phyloP scores from a whole-genome alignment of 495 filamentous ascomycete genomes.

The Ascobolus immersus region DNA sequence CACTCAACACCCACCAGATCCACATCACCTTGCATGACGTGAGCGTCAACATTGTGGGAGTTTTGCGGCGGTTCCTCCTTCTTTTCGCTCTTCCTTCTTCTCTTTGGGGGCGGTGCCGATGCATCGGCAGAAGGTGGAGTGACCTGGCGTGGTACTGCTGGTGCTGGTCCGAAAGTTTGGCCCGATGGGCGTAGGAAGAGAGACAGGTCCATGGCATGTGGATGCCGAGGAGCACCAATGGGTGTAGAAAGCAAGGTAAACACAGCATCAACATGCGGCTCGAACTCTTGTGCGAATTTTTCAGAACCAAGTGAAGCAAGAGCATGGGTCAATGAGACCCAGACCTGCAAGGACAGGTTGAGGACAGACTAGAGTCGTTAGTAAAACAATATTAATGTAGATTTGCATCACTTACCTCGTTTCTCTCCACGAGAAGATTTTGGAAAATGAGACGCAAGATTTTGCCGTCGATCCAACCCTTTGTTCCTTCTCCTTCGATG shows the following conservation, averaged over 20 bases:
- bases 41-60: conserved; percentile 82
- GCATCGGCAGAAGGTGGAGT: conserved; percentile 28
- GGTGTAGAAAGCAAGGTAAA: conserved; percentile 62
- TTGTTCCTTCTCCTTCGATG: conserved; percentile 56
- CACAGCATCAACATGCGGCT: conserved; percentile 44
- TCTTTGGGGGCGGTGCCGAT: conserved; percentile 33
- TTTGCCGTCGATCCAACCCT: conserved; percentile 78
- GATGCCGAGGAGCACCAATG: conserved; percentile 69
- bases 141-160: conserved; percentile 26
- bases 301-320: conserved; percentile 31
- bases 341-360: conserved; percentile 60
- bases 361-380: conserved; percentile 24
- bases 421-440: conserved; percentile 79
- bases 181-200: conserved; percentile 92
- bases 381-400: neutral
- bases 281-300: conserved; percentile 37
- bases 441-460: conserved; percentile 76
- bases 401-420: conserved; percentile 28
- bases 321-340: conserved; percentile 47
- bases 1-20: conserved; percentile 77
- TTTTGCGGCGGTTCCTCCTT: conserved; percentile 42
- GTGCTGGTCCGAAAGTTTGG: conserved; percentile 25
- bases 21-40: conserved; percentile 91
- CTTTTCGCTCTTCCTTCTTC: conserved; percentile 60
- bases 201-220: conserved; percentile 64